These are phyloP conservation scores for Penicillium taxi DNA, from an alignment of 495 filamentous ascomycete genomes.

Conservation along the genomic window DNA sequence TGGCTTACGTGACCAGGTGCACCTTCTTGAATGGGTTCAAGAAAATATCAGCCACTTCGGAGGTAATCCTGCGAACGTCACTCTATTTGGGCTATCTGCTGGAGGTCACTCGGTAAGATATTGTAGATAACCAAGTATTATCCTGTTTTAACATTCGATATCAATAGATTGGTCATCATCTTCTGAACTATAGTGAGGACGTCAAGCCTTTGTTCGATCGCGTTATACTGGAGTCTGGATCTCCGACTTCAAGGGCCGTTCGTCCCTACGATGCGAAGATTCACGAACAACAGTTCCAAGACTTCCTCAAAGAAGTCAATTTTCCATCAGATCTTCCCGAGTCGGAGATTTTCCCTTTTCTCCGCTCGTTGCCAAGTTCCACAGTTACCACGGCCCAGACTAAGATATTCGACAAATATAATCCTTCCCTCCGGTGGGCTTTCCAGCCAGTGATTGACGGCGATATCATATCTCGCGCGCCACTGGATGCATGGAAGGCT, in stretches of 20 bases:
- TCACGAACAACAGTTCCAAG: conserved; percentile 51
- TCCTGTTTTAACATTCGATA: too few relatives aligned
- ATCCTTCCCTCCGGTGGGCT: conserved; percentile 51
- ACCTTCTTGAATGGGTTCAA: conserved; percentile 53
- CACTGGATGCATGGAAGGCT: conserved; percentile 47
- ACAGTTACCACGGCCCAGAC: conserved; percentile 43
- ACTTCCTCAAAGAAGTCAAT: conserved; percentile 45
- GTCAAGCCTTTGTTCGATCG: conserved; percentile 45
- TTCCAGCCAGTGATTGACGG: conserved; percentile 61
- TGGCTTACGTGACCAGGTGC: conserved; percentile 54
- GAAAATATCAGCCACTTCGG: conserved; percentile 52
- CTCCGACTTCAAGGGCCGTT: conserved; percentile 52
- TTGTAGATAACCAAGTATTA: too few relatives aligned
- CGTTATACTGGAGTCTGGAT: conserved; percentile 57
- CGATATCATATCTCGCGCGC: conserved; percentile 47
- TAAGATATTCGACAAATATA: conserved; percentile 45
- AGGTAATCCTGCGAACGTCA: conserved; percentile 55
- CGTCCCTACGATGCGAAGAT: conserved; percentile 47
- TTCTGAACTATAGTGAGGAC: conserved; percentile 42
- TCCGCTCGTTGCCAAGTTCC: conserved; percentile 41
- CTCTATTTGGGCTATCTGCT: conserved; percentile 55
- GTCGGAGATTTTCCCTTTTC: conserved; percentile 39
- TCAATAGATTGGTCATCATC: conserved; percentile 56
- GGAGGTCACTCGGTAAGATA: conserved; percentile 51
- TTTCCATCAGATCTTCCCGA: conserved; percentile 30